A percentile compares a stretch with the other conserved stretches of the same genome.
phyloP scores from a whole-genome alignment of 2,329 filamentous ascomycete genomes.

The Fusarium camptoceras region DNA sequence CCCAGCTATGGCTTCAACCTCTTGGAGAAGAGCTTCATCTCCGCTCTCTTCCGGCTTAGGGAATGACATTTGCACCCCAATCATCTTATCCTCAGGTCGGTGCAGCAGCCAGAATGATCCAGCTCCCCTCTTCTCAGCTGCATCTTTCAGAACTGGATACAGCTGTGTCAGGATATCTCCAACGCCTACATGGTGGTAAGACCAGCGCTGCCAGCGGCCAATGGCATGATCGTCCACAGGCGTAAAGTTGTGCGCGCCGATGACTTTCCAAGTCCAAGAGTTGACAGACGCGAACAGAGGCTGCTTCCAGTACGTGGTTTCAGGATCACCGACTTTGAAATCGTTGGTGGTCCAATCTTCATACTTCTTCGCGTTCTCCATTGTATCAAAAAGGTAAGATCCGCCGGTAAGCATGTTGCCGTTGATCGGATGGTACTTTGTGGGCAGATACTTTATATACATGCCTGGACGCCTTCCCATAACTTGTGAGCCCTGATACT shows the following conservation, averaged over 20 bases:
- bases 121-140: slow-evolving; percentile 25
- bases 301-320: slow-evolving; percentile 40
- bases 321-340: slow-evolving; percentile 38
- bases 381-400: slow-evolving; percentile 31
- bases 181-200: slow-evolving; percentile 18
- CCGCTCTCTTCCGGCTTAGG: neutral
- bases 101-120: slow-evolving; percentile 38
- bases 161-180: slow-evolving; percentile 29
- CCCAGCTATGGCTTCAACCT: neutral
- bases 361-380: slow-evolving; percentile 22
- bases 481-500: slow-evolving; percentile 27
- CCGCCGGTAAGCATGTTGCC: slow-evolving; percentile 36
- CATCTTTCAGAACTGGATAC: slow-evolving; percentile 36
- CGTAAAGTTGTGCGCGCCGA: slow-evolving; percentile 34
- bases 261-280: slow-evolving; percentile 33
- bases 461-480: slow-evolving; percentile 38
- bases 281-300: slow-evolving; percentile 30
- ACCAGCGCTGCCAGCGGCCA: slow-evolving; percentile 39
- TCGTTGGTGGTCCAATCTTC: slow-evolving; percentile 40
- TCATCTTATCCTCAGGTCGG: slow-evolving; percentile 25
- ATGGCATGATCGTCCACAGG: slow-evolving; percentile 20
- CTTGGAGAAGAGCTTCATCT: neutral
- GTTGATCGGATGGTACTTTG: slow-evolving; percentile 31
- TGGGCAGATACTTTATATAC: slow-evolving; percentile 37
- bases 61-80: slow-evolving; percentile 34